A percentile compares a stretch with the other conserved stretches of the same genome.
phyloP scores from a whole-genome alignment of 2,329 filamentous ascomycete species.

The Cryphonectria radicalis region DNA sequence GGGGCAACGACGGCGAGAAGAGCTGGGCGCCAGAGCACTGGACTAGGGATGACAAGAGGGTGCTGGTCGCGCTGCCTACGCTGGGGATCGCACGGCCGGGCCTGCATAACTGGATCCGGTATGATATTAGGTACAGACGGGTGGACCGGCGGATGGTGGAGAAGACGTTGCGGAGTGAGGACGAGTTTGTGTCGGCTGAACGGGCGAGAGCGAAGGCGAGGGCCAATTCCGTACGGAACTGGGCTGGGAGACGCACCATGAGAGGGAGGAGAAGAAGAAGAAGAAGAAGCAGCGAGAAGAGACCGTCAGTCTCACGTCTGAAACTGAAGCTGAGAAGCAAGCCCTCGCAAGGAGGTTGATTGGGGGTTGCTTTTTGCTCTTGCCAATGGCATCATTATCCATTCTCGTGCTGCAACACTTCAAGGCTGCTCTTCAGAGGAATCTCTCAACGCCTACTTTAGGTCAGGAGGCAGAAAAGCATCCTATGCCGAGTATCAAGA shows the following conservation, averaged over 20 bases:
- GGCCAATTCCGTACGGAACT: neutral
- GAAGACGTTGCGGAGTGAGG: conserved; percentile 13
- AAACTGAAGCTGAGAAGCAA: neutral
- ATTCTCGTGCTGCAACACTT: neutral
- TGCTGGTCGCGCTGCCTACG: conserved; percentile 58
- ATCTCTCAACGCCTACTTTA: neutral
- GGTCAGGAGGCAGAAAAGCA: no score
- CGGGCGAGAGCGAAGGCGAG: conserved; percentile 8
- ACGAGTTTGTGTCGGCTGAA: conserved; percentile 8
- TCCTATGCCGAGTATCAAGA: no score
- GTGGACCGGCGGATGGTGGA: conserved; percentile 48
- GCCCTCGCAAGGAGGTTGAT: neutral
- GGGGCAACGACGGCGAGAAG: neutral
- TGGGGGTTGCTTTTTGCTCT: no score
- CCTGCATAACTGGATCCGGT: conserved; percentile 53
- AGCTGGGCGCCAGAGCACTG: no score
- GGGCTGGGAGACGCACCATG: neutral
- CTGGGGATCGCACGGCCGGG: conserved; percentile 53
- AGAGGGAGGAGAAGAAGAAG: no score
- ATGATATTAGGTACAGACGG: conserved; percentile 55
- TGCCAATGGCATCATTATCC: no score
- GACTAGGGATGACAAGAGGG: conserved; percentile 35
- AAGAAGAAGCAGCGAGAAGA: neutral
- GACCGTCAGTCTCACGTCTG: neutral
- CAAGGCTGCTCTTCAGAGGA: neutral